These are phyloP conservation scores for Paraphaeosphaeria minitans DNA, from an alignment of 2,329 filamentous ascomycete species.

Conservation along the genomic window DNA sequence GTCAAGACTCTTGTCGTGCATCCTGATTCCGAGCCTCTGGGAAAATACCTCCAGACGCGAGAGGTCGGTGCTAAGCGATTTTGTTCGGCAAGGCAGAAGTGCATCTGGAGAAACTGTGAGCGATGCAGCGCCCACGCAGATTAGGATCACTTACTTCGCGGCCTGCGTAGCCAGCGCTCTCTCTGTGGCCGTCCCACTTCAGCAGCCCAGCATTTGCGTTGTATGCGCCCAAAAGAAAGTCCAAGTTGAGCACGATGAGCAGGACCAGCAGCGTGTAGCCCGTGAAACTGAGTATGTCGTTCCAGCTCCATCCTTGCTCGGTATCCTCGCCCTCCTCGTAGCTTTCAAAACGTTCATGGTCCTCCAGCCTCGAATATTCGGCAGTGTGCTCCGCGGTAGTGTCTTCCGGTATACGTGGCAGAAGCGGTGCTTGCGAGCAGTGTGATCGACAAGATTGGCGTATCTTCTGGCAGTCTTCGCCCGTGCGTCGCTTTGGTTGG, in stretches of 20 bases:
- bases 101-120: conserved; percentile 18
- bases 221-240: conserved; percentile 9
- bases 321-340: not conserved
- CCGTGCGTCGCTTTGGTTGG: not conserved
- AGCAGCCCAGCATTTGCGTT: not conserved
- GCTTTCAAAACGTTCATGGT: conserved; percentile 11
- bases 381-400: conserved; percentile 6
- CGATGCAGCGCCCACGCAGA: not conserved
- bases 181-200: not conserved
- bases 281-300: not conserved
- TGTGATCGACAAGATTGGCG: conserved; percentile 7
- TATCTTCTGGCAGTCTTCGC: not conserved
- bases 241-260: conserved; percentile 13
- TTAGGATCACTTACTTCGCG: not conserved
- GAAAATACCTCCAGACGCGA: conserved; percentile 24
- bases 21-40: not conserved
- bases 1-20: conserved; percentile 20
- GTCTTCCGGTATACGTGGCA: conserved; percentile 11
- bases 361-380: conserved; percentile 18
- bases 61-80: conserved; percentile 24
- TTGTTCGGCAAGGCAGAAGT: conserved; percentile 23
- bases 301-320: not conserved
- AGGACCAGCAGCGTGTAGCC: conserved; percentile 12
- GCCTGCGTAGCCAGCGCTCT: not conserved
- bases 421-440: conserved; percentile 2